These are phyloP conservation scores for Dothistroma septosporum DNA, from an alignment of 2,329 filamentous ascomycete genomes.

Conservation along the genomic window DNA sequence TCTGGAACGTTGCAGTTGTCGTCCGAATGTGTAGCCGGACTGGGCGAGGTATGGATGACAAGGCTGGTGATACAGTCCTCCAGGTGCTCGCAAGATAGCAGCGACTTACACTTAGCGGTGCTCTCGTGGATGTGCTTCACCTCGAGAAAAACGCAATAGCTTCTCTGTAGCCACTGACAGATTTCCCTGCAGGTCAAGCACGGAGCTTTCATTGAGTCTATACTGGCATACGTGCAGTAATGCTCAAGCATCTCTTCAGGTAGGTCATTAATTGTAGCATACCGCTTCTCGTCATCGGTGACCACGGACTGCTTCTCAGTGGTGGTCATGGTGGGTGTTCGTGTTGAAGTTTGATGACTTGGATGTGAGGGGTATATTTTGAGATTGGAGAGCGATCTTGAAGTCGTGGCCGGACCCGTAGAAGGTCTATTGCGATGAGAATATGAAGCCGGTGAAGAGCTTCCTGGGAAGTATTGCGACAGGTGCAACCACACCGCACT, in stretches of 20 bases:
- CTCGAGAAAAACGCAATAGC: constrained; percentile 8
- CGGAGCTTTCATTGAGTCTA: not conserved
- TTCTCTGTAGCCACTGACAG: constrained; percentile 4
- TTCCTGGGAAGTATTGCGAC: not conserved
- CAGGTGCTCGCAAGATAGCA: not conserved
- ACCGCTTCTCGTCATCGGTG: not conserved
- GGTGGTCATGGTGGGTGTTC: not conserved
- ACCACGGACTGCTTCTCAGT: not conserved
- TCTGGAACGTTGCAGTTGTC: not conserved
- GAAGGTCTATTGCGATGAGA: not conserved
- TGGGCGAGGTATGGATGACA: not conserved
- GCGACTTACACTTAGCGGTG: not conserved
- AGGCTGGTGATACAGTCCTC: not conserved
- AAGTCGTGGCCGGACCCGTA: not conserved
- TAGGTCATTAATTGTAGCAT: not conserved
- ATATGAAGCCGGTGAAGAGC: not conserved
- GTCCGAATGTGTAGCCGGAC: not conserved
- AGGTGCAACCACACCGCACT: not conserved
- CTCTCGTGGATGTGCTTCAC: constrained; percentile 3
- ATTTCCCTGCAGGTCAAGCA: not conserved
- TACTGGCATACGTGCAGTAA: not conserved
- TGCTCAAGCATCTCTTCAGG: constrained; percentile 2
- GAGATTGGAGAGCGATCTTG: not conserved
- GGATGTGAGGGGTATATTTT: not conserved
- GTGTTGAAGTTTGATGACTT: not conserved